These are phyloP conservation scores for Eucalyptus microcorys DNA, from an alignment of 345 rosid species.

Conservation along the genomic window DNA sequence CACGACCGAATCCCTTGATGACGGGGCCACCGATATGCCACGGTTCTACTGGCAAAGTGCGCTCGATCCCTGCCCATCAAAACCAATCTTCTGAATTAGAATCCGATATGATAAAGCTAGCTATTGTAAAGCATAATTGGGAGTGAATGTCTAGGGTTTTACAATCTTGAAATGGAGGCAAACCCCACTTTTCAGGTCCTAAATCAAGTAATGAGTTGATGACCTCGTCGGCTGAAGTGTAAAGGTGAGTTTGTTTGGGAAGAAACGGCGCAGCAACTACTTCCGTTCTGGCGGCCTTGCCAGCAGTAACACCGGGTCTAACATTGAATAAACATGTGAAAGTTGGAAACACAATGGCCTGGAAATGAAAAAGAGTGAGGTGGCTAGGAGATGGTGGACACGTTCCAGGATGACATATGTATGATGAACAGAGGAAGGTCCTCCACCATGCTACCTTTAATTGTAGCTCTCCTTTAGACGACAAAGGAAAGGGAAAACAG, in stretches of 20 bases:
- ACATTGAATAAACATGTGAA: neutral
- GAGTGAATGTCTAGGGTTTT: conserved; percentile 8
- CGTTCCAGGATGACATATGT: neutral
- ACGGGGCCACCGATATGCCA: conserved; percentile 86
- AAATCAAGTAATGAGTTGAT: conserved; percentile 79
- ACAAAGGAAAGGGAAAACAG: neutral
- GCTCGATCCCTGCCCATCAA: conserved; percentile 67
- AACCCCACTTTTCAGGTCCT: conserved; percentile 75
- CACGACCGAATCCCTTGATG: conserved; percentile 82
- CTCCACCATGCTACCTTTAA: neutral
- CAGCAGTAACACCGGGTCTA: conserved; percentile 71
- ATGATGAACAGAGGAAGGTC: neutral
- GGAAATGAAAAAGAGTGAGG: neutral
- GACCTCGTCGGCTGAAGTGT: conserved; percentile 59
- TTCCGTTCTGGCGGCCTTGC: conserved; percentile 77
- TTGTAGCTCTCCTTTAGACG: neutral
- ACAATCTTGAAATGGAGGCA: conserved; percentile 95
- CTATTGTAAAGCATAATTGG: neutral
- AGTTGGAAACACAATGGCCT: neutral
- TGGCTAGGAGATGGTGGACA: neutral
- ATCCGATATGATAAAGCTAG: neutral
- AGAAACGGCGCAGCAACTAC: conserved; percentile 77
- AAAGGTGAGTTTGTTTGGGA: conserved; percentile 71
- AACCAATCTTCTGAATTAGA: neutral
- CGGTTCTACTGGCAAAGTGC: conserved; percentile 69